These are phyloP conservation scores for Scopulariopsis brevicaulis DNA, from an alignment of 2,329 filamentous ascomycete genomes.

Conservation along the genomic window DNA sequence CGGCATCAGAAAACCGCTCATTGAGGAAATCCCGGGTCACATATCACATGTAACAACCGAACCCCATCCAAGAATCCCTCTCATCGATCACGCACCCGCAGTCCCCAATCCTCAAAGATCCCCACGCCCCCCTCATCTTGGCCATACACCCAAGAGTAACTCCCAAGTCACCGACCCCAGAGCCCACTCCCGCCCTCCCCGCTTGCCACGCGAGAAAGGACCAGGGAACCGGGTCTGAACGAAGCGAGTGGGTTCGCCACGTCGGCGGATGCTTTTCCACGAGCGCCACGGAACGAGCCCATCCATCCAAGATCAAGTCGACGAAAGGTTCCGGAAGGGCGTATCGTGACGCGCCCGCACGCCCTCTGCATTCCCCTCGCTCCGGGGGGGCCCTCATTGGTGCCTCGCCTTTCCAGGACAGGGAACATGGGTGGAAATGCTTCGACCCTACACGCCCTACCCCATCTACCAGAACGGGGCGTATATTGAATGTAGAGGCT, in stretches of 20 bases:
- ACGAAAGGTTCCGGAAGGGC: too few relatives aligned
- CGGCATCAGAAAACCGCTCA: background rate
- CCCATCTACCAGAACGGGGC: background rate
- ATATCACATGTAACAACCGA: background rate
- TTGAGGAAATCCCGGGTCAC: background rate
- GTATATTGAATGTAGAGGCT: background rate
- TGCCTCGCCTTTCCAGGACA: background rate
- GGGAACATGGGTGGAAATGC: background rate
- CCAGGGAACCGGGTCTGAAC: too few relatives aligned
- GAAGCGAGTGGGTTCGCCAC: background rate
- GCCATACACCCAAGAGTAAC: background rate
- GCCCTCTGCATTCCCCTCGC: too few relatives aligned
- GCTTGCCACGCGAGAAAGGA: background rate
- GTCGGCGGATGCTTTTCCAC: background rate
- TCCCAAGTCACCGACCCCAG: background rate
- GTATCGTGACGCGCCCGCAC: too few relatives aligned
- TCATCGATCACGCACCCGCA: too few relatives aligned
- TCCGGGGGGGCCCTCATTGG: background rate
- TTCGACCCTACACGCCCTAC: background rate
- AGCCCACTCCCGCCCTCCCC: background rate
- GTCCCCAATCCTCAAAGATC: too few relatives aligned
- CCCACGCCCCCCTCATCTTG: background rate
- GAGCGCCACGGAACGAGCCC: background rate
- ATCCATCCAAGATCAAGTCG: too few relatives aligned
- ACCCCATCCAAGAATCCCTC: background rate